A percentile compares a stretch with the other conserved stretches of the same genome.
These are phyloP conservation scores for Powellomyces hirtus DNA, from an alignment of 192 early-diverging fungal species.

Conservation along the genomic window DNA sequence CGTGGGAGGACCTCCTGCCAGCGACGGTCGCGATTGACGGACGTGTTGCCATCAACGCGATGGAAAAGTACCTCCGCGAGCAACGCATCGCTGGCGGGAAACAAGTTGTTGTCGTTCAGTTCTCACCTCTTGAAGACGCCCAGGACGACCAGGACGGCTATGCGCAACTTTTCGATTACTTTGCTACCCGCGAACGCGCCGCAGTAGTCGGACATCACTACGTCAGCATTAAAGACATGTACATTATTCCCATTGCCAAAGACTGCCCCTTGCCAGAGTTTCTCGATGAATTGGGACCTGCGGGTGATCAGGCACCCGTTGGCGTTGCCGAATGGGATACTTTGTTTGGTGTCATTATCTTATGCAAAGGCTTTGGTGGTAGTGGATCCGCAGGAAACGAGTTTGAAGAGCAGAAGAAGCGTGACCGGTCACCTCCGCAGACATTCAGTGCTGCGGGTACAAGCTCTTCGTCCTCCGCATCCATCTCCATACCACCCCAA, in stretches of 20 bases:
- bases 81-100: constrained; percentile 50
- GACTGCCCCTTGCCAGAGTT: constrained; percentile 56
- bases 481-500: background rate
- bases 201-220: constrained; percentile 69
- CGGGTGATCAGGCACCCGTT: constrained; percentile 7
- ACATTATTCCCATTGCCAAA: constrained; percentile 60
- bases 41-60: constrained; percentile 51
- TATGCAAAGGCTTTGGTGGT: constrained; percentile 49
- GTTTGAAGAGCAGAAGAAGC: background rate
- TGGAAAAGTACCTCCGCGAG: constrained; percentile 58
- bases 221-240: constrained; percentile 72
- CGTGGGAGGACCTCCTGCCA: constrained; percentile 62
- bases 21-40: constrained; percentile 62
- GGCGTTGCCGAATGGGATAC: constrained; percentile 38
- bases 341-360: constrained; percentile 60
- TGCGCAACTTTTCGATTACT: constrained; percentile 58
- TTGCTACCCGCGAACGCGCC: constrained; percentile 55
- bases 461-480: background rate
- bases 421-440: background rate
- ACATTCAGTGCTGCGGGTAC: background rate
- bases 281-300: constrained; percentile 48
- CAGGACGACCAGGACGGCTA: constrained; percentile 34
- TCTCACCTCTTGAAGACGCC: constrained; percentile 28
- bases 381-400: background rate
- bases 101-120: constrained; percentile 61